A percentile compares a stretch with the other conserved stretches of the same genome.
phyloP scores from a whole-genome alignment of 768 basidiomycete genomes.

The Phanerochaete sordida region DNA sequence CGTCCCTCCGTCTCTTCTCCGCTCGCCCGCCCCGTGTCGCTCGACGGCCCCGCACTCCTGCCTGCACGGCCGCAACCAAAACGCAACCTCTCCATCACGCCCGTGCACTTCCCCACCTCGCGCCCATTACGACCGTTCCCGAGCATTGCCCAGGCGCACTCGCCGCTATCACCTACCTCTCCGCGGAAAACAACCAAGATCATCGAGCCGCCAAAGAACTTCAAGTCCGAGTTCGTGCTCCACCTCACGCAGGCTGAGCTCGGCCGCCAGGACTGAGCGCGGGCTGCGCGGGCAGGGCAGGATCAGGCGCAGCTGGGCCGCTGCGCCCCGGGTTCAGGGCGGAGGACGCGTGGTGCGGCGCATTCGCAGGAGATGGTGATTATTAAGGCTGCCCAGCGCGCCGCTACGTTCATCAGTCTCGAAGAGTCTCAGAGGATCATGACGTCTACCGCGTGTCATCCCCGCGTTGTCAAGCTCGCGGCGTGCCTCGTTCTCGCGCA shows the following conservation, averaged over 20 bases:
- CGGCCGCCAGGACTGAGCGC: slow-evolving; percentile 55
- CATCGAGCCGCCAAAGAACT: slow-evolving; percentile 75
- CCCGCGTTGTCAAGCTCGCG: background rate
- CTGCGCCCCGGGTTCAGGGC: background rate
- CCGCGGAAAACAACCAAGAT: slow-evolving; percentile 60
- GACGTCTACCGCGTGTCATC: background rate
- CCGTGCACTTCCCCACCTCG: slow-evolving; percentile 60
- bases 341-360: background rate
- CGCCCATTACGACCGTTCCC: slow-evolving; percentile 79
- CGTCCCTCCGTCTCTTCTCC: slow-evolving; percentile 54
- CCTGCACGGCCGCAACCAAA: slow-evolving; percentile 32
- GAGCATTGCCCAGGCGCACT: slow-evolving; percentile 41
- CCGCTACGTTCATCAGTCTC: background rate
- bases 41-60: slow-evolving; percentile 30
- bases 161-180: slow-evolving; percentile 11
- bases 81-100: slow-evolving; percentile 5
- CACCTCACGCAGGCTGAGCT: slow-evolving; percentile 84
- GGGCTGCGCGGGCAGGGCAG: background rate
- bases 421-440: background rate
- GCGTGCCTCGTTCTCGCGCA: background rate
- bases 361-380: background rate
- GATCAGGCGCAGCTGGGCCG: background rate
- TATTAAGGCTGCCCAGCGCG: background rate
- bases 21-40: slow-evolving; percentile 40
- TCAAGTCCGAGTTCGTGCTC: slow-evolving; percentile 66